Evolutionary conservation across 352 stramenopile species (phyloP), one percentile per base, ranked within the genome.

Genomic region (Peronospora tabacina): DNA sequence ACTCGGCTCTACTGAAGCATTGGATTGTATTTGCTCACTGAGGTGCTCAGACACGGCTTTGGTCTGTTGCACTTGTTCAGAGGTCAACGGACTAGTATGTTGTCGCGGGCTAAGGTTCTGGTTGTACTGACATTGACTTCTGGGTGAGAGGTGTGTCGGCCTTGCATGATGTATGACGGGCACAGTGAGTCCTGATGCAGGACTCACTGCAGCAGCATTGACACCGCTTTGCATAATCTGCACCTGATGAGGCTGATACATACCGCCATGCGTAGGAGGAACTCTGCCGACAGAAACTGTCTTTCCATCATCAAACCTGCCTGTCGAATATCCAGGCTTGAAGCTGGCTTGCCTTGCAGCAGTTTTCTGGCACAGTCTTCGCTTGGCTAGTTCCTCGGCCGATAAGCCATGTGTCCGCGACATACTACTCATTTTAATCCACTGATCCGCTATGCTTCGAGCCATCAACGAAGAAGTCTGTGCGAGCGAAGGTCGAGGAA

Each of bases 291-390:
- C 17, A 19, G 51, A 26, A 41, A 10, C 37, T 28, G 38, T 34
- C 7, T 49, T 58, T 49, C 22, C 12, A 36, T 20, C 33, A 3
- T 20, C 34, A 39, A 44, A 53, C 16, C 30, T 41, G 16, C 52
- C 46, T 12, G 34, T 43, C 11, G 45, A 36, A 28, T 61, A 55
- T n/a, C 53, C 44, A 35, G 37, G 30, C 13, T 52, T 24, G 30
- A 55, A 51, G n/a, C 40, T 47, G 17, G 9, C n/a, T 53, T 63
- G 56, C 22, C 49, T 39, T 38, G 48, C 45, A 17, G 32, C 52
- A 34, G n/a, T 29, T 13, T 51, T 55, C 37, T 69, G 50, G n/a
- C 12, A 33, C 28, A 66, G 4, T 44, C 52, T 33, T 44, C 59
- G 55, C 17, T 48, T 33, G 15, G 65, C 20, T 36, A 55, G 39